Evolutionary conservation across 768 basidiomycete species (phyloP).

Genomic region (Mycena olivaceomarginata): DNA sequence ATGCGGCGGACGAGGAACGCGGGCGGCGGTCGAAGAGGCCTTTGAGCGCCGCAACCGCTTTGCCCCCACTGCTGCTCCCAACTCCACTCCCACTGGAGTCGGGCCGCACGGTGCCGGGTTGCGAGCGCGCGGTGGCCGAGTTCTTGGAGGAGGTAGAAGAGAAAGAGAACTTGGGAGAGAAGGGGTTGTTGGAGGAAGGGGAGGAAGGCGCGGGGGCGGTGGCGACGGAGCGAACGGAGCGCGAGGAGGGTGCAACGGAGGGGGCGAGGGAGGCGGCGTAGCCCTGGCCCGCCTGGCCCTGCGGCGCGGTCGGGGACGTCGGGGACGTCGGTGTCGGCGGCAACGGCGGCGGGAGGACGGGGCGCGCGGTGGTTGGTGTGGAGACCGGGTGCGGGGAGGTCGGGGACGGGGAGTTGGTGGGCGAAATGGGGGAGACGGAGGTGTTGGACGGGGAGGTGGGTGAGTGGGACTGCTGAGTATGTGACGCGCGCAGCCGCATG

Average conservation of each 20-base stretch:
- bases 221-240: constrained; percentile 64
- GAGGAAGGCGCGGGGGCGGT: constrained; percentile 57
- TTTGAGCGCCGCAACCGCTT: constrained; percentile 75
- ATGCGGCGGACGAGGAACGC: constrained; percentile 58
- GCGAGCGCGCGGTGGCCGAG: not conserved
- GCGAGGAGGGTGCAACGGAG: constrained; percentile 53
- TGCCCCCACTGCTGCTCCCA: not conserved
- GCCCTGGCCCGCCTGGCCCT: not conserved
- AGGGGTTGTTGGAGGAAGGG: constrained; percentile 47
- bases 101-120: constrained; percentile 1
- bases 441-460: constrained; percentile 18
- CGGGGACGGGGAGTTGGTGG: constrained; percentile 42
- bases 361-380: constrained; percentile 47
- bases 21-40: constrained; percentile 71
- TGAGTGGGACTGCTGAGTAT: not conserved
- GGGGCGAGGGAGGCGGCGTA: constrained; percentile 65
- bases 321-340: constrained; percentile 51
- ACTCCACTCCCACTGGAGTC: not conserved
- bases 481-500: constrained; percentile 71
- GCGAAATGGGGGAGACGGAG: constrained; percentile 14
- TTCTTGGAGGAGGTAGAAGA: not conserved
- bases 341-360: constrained; percentile 48
- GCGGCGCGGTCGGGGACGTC: constrained; percentile 43
- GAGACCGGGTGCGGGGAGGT: not conserved
- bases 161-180: constrained; percentile 29